phyloP scores from a whole-genome alignment of 73 alveolate species.

The Tetrahymena elliotti region DNA sequence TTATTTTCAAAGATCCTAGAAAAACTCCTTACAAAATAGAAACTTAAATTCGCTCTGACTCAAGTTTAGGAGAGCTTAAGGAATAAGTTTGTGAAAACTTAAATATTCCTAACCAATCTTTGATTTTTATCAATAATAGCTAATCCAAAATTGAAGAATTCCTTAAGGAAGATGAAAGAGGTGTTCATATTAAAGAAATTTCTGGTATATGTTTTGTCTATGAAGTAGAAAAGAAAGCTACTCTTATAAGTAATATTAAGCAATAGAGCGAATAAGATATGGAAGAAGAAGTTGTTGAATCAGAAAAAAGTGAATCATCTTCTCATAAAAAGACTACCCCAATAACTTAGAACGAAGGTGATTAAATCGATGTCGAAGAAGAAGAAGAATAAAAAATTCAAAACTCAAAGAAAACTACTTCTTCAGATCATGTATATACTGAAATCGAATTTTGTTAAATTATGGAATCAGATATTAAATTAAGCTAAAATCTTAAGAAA shows the following conservation, averaged over 20 bases:
- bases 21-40: slow-evolving; percentile 4
- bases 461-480: background rate
- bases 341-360: background rate
- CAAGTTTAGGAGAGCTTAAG: slow-evolving; percentile 1
- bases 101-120: background rate
- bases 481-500: background rate
- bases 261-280: background rate
- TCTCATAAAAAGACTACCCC: background rate
- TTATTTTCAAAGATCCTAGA: slow-evolving; percentile 8
- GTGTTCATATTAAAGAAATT: background rate
- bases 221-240: background rate
- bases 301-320: background rate
- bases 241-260: background rate
- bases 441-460: background rate
- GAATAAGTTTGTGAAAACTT: background rate
- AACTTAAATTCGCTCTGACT: slow-evolving; percentile 1
- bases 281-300: background rate
- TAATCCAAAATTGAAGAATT: background rate
- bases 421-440: background rate
- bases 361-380: background rate
- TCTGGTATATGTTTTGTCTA: background rate
- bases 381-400: background rate
- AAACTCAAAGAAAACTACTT: background rate
- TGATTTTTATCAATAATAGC: background rate
- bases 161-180: background rate